Evolutionary conservation across 176 grass and related monocot genomes (phyloP), one percentile per base, ranked within the genome.

Genomic region (Calamus simplicifolius): DNA sequence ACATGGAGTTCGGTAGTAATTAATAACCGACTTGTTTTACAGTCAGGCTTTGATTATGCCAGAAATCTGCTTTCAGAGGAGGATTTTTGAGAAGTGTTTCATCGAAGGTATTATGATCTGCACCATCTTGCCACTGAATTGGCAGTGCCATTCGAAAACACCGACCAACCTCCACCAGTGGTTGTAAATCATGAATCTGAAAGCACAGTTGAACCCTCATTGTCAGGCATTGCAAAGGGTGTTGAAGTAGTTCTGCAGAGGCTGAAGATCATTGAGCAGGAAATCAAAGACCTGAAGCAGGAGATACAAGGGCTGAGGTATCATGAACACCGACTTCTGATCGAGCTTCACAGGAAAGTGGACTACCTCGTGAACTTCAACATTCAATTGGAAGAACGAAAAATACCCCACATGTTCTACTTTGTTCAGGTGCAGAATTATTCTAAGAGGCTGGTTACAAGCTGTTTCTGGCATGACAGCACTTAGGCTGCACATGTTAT

Each of bases 241-340:
- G 80, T 97, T 54, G 92, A 97, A 71, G 81, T 86, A 75, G 84
- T 97, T 52, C 79, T 97, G 49, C 83, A 91, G 75, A 81, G 87
- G 59, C 63, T 97, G 51, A 97, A 85, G 69, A 72, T 67, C 63
- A 79, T 91, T 65, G 87, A 97, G 63, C 87, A 88, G 55, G 92
- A 82, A 69, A 97, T 97, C 63, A 82, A 75, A 50, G 92, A 91
- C 30, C 52, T 91, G 58, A 88, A 88, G 79, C 81, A 88, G 52
- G 92, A 97, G 76, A 91, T 97, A 3, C 83, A 75, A 54, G 85
- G 87, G n/a, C 69, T 97, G 43, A 78, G 87, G 66, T 97, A 82
- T 43, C 88, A 97, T 0, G 92, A 91, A 62, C 81, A 85, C 66
- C 84, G 81, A 72, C 74, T 97, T 28, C 62, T 91, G 50, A 75